Base-by-base conservation (phyloP, 129 eudicot genomes). In the Arctium lappa region DNA sequence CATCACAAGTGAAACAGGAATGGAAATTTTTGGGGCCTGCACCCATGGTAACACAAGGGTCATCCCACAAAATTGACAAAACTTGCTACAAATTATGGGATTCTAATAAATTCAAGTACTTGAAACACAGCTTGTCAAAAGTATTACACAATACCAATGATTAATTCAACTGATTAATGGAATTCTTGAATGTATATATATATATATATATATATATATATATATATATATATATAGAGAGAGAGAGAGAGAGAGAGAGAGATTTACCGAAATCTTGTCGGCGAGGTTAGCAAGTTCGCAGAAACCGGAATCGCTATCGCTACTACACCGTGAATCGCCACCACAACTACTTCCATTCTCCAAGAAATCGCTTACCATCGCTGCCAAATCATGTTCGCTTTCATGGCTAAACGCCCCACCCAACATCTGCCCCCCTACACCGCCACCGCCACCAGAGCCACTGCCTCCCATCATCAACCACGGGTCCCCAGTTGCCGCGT, bases 371-470 rank as follows among this genome's bases (percentile, higher is more conserved):
- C 89, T 92, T 73, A 94, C 98, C 98, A 94, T 92, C 0, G 86
- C 82, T 1, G 95, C 98, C 82, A 94, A 88, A 79, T 94, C 98
- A 86, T 90, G 95, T 48, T 94, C 98, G 85, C 98, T 92, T 73
- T 94, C 98, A 30, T 85, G 89, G 80, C 98, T 92, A 80, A 87
- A 87, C 36, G 88, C 81, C 66, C 81, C 86, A 77, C 74, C 87
- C 86, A 50, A 38, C 75, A 68, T 76, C 82, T 44, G 71, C 8
- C 68, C 87, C 73, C 77, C 88, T 72, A 48, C 85, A 50, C 77
- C 86, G 5, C 88, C 89, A 77, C 63, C 65, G 27, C 85, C 85
- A 31, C 85, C 88, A 0, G 81, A 86, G 2, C 89, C 84, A 69
- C 81, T 73, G 6, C 84, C 86, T 0, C 81, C 86, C 81, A 85